These are phyloP conservation scores for Ustilago lituana DNA, from an alignment of 1,284 basidiomycete species.

Conservation along the genomic window DNA sequence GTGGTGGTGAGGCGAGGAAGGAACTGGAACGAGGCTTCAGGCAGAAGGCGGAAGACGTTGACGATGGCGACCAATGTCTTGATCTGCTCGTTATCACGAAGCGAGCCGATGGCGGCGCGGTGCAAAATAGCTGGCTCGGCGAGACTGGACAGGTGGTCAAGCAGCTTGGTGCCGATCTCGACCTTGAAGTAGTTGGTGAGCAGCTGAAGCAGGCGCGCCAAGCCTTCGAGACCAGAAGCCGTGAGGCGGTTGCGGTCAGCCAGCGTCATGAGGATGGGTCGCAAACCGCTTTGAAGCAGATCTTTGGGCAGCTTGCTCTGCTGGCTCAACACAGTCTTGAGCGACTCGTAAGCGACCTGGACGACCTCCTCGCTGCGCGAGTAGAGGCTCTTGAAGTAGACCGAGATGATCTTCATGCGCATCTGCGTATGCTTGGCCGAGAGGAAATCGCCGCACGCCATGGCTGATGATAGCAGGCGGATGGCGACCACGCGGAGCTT, in stretches of 20 bases:
- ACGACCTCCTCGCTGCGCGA: conserved; percentile 92
- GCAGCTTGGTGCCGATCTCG: conserved; percentile 95
- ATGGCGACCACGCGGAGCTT: conserved; percentile 96
- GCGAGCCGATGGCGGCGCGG: conserved; percentile 57
- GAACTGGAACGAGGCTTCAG: conserved; percentile 88
- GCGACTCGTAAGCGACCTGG: conserved; percentile 91
- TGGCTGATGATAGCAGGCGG: conserved; percentile 88
- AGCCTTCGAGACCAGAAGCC: conserved; percentile 88
- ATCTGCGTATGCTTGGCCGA: conserved; percentile 60
- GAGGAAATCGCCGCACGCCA: conserved; percentile 88
- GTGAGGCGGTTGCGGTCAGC: conserved; percentile 94
- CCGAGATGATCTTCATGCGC: conserved; percentile 83
- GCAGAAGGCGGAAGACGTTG: conserved; percentile 93
- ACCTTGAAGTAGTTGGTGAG: conserved; percentile 99
- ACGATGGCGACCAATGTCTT: conserved; percentile 91
- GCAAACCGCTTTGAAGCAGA: conserved; percentile 89
- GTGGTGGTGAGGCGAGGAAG: conserved; percentile 84
- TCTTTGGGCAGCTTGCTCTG: conserved; percentile 95
- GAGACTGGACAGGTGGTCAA: conserved; percentile 76
- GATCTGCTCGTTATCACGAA: conserved; percentile 85
- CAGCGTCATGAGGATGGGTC: conserved; percentile 97
- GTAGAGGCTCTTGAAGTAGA: conserved; percentile 99
- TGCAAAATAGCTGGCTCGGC: conserved; percentile 59
- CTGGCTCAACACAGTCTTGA: conserved; percentile 84
- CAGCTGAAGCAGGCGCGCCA: conserved; percentile 92